Evolutionary conservation across 495 filamentous ascomycete species (phyloP).

Genomic region (Platismatia glauca): DNA sequence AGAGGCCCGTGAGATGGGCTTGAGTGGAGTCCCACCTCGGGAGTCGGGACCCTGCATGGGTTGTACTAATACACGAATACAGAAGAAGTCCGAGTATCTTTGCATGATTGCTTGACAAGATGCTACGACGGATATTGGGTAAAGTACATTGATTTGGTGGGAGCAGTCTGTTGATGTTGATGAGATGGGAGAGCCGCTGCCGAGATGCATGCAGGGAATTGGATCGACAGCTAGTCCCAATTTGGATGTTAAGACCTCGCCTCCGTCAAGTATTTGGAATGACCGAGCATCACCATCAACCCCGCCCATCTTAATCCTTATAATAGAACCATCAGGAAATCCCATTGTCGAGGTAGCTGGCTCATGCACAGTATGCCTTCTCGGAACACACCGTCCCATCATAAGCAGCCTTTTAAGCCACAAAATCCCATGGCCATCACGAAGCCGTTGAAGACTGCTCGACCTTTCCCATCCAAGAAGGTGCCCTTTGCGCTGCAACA

Average conservation of each 20-base stretch:
- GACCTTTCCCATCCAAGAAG: conserved; percentile 19
- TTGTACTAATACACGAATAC: background rate
- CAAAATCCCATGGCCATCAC: background rate
- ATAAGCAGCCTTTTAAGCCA: background rate
- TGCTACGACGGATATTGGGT: background rate
- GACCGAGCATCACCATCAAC: background rate
- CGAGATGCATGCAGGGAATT: background rate
- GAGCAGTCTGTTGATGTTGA: background rate
- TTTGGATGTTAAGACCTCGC: background rate
- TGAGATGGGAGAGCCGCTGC: no score
- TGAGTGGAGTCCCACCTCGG: background rate
- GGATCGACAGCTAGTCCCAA: background rate
- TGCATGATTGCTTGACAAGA: background rate
- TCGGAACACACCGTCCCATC: background rate
- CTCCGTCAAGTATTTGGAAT: background rate
- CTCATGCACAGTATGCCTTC: background rate
- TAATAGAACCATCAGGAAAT: background rate
- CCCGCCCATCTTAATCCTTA: background rate
- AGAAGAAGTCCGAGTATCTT: background rate
- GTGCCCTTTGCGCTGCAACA: conserved; percentile 56
- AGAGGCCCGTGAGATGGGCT: background rate
- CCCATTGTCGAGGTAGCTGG: background rate
- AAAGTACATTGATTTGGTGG: background rate
- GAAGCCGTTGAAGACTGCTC: background rate
- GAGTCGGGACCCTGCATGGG: background rate